A percentile compares a stretch with the other conserved stretches of the same genome.
Evolutionary conservation across 1,284 basidiomycete species (phyloP).

Genomic region (Peniophora sp.): DNA sequence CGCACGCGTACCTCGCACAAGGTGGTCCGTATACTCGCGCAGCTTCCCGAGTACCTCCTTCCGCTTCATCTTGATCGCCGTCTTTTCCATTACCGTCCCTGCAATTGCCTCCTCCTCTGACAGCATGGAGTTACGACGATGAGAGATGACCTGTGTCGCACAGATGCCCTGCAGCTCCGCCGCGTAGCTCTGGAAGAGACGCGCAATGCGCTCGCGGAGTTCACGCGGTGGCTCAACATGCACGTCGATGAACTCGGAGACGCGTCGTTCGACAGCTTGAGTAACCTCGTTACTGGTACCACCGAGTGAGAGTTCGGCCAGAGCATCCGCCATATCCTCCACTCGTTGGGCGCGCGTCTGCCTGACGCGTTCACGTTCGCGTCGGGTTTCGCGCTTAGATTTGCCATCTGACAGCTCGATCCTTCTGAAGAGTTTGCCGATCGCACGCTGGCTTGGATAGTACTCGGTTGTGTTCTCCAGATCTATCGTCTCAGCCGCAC

Average conservation of each 20-base stretch:
- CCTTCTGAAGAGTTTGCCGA: conserved; percentile 49
- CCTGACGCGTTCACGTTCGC: conserved; percentile 12
- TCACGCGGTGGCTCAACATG: neutral
- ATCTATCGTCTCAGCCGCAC: conserved; percentile 49
- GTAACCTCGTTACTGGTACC: neutral
- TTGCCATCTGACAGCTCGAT: conserved; percentile 41
- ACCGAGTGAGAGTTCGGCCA: neutral
- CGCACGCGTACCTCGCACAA: conserved; percentile 31
- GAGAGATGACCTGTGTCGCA: conserved; percentile 9
- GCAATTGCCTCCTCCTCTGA: conserved; percentile 20
- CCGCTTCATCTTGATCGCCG: conserved; percentile 14
- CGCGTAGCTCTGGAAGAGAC: conserved; percentile 8
- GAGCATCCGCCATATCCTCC: conserved; percentile 8
- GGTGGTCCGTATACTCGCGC: conserved; percentile 14
- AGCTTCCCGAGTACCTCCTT: conserved; percentile 15
- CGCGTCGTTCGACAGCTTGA: conserved; percentile 13
- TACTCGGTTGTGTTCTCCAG: conserved; percentile 24
- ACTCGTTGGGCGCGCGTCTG: conserved; percentile 18
- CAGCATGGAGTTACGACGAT: conserved; percentile 8
- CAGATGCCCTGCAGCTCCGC: conserved; percentile 16
- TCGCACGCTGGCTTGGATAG: conserved; percentile 44
- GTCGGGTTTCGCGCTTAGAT: conserved; percentile 10
- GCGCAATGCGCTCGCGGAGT: neutral
- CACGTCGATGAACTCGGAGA: conserved; percentile 18
- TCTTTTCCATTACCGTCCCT: conserved; percentile 19